These are phyloP conservation scores for Porphyrellus cyaneotinctus DNA, from an alignment of 768 basidiomycete genomes.

Conservation along the genomic window DNA sequence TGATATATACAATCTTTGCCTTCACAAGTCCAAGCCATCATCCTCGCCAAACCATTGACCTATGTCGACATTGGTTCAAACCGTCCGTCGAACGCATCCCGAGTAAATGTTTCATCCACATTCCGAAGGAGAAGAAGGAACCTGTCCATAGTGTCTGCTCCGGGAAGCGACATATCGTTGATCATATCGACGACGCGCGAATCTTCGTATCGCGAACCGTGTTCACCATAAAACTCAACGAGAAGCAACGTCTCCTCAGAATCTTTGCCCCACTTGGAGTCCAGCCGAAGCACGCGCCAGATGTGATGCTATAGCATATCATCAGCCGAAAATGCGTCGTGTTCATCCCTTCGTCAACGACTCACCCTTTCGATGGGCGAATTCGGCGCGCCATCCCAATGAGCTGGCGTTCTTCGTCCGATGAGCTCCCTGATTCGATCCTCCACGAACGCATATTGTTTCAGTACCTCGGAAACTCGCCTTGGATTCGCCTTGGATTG, in stretches of 20 bases:
- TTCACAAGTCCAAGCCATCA: not conserved
- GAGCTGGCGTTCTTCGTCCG: conserved; percentile 41
- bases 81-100: conserved; percentile 21
- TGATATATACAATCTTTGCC: not conserved
- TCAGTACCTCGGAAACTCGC: conserved; percentile 39
- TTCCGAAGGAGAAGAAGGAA: conserved; percentile 47
- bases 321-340: not conserved
- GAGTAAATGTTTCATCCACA: conserved; percentile 40
- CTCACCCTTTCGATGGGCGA: conserved; percentile 45
- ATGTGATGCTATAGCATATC: conserved; percentile 41
- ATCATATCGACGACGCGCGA: conserved; percentile 47
- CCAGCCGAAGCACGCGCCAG: conserved; percentile 45
- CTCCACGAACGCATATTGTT: conserved; percentile 52
- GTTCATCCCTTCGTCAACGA: conserved; percentile 5
- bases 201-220: conserved; percentile 48
- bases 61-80: not conserved
- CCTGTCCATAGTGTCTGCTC: conserved; percentile 44
- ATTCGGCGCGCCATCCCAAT: conserved; percentile 34
- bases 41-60: not conserved
- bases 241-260: conserved; percentile 51
- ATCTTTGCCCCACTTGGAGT: conserved; percentile 39
- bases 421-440: conserved; percentile 44
- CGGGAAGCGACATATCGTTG: conserved; percentile 41
- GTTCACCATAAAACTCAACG: conserved; percentile 52
- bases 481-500: conserved; percentile 38